phyloP scores from a whole-genome alignment of 2,329 filamentous ascomycete genomes.

The Trichoderma gracile region DNA sequence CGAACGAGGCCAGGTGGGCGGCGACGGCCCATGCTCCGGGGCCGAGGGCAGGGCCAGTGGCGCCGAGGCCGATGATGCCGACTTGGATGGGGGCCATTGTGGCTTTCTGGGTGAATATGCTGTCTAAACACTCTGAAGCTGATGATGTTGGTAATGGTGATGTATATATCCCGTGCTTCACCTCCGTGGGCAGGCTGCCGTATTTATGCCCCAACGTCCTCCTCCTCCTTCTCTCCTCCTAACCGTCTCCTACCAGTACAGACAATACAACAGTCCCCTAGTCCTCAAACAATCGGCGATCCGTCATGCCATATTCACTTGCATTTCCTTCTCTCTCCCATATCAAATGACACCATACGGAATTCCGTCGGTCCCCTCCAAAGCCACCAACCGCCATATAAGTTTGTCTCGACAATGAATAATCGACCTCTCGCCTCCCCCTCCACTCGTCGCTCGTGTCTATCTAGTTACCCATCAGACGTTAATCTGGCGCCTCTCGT shows the following conservation, averaged over 20 bases:
- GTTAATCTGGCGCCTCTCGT: background rate
- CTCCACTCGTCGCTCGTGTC: too few relatives aligned
- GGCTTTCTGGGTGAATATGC: background rate
- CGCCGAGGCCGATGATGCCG: slow-evolving; percentile 30
- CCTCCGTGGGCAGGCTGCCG: too few relatives aligned
- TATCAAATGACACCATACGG: slow-evolving; percentile 6
- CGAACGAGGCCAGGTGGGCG: slow-evolving; percentile 51
- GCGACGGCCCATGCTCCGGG: slow-evolving; percentile 49
- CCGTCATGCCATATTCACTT: too few relatives aligned
- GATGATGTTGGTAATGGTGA: background rate
- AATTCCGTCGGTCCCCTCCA: background rate
- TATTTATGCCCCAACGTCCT: background rate
- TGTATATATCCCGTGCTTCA: background rate
- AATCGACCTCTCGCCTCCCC: background rate
- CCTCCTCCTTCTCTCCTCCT: too few relatives aligned
- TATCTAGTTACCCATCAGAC: background rate
- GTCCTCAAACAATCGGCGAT: too few relatives aligned
- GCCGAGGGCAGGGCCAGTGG: background rate
- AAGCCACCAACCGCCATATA: background rate
- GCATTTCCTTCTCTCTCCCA: background rate
- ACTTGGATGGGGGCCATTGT: slow-evolving; percentile 30
- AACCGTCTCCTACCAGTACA: too few relatives aligned
- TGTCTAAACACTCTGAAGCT: background rate
- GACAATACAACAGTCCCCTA: too few relatives aligned
- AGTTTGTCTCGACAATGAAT: slow-evolving; percentile 3